Evolutionary conservation across 306 rosid species (phyloP).

Genomic region (Acacia acuminata): DNA sequence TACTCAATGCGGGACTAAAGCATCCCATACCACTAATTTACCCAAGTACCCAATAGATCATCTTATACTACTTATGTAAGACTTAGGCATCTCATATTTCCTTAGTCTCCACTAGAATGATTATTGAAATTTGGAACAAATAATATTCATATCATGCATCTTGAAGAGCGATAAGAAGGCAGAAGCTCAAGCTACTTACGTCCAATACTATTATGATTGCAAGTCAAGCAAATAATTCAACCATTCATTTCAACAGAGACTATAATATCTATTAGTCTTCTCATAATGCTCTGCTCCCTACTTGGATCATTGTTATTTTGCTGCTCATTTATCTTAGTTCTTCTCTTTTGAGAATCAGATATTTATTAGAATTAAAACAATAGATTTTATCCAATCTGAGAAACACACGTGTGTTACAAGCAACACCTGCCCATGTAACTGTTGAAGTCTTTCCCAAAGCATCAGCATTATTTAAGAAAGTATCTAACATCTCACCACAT

Average conservation of each 20-base stretch:
- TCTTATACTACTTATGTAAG: neutral
- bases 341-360: neutral
- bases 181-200: neutral
- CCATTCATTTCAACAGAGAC: neutral
- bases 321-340: neutral
- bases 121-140: too few species aligned
- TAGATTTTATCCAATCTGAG: neutral
- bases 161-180: neutral
- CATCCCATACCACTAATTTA: neutral
- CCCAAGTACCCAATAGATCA: neutral
- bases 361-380: neutral
- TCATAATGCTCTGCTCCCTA: neutral
- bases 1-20: neutral
- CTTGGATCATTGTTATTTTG: constrained; percentile 2
- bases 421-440: neutral
- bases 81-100: neutral
- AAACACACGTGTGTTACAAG: neutral
- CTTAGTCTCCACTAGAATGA: neutral
- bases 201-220: neutral
- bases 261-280: neutral
- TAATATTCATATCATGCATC: neutral
- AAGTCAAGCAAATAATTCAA: neutral
- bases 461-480: neutral
- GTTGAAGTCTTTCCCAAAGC: neutral
- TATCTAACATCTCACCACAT: neutral